Evolutionary conservation across 2,329 filamentous ascomycete species (phyloP).

Genomic region (Lachnellula arida): DNA sequence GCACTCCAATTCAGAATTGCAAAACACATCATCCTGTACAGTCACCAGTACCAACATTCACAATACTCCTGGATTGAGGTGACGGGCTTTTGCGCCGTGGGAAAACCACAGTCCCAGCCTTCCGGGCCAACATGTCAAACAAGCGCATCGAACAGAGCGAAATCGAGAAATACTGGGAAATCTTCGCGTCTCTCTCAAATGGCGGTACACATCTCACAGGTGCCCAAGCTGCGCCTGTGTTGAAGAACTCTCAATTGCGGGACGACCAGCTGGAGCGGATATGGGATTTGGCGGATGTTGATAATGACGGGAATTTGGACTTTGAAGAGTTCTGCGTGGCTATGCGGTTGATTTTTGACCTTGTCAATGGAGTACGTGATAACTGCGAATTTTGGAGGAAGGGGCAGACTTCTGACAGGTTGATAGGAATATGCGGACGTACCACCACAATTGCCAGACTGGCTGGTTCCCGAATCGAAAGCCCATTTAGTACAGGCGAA

Average conservation of each 20-base stretch:
- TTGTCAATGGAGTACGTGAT: conserved; percentile 82
- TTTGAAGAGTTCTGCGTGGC: conserved; percentile 99
- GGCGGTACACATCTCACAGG: conserved; percentile 63
- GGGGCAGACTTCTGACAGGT: conserved; percentile 1
- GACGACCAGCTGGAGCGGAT: conserved; percentile 90
- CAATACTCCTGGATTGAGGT: no score
- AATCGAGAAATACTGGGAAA: conserved; percentile 76
- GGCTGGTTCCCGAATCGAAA: conserved; percentile 95
- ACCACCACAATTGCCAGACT: conserved; percentile 81
- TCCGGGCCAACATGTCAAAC: conserved; percentile 28
- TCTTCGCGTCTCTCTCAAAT: conserved; percentile 64
- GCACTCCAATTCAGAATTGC: no score
- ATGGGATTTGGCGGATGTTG: conserved; percentile 96
- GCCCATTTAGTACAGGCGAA: conserved; percentile 82
- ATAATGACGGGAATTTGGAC: conserved; percentile 94
- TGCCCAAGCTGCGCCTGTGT: conserved; percentile 63
- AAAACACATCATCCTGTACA: no score
- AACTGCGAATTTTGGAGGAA: neutral
- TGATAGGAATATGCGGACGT: conserved; percentile 81
- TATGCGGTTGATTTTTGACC: conserved; percentile 95
- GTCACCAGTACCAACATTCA: no score
- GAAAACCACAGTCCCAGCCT: neutral
- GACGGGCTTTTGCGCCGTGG: no score
- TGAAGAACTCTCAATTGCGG: conserved; percentile 67
- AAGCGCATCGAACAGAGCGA: conserved; percentile 67